phyloP scores from a whole-genome alignment of 2,329 filamentous ascomycete genomes.

The Hymenoscyphus occultus region DNA sequence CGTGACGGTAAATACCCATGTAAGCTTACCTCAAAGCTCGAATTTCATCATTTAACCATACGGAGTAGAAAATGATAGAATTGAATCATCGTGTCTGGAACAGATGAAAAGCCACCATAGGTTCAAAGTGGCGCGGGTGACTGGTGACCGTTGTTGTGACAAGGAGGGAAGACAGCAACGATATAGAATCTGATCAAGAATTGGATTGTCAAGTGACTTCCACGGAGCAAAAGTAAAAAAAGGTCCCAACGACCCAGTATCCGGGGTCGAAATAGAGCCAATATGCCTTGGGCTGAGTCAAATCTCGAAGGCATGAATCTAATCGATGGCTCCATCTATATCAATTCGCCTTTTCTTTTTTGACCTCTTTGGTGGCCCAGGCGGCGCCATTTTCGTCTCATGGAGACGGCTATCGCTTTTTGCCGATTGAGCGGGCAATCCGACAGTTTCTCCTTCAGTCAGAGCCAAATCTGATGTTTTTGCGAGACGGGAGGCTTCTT shows the following conservation, averaged over 20 bases:
- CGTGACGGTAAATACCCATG: not conserved
- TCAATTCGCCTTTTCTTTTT: constrained; percentile 3
- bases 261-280: not conserved
- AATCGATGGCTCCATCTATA: not conserved
- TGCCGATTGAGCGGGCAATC: not conserved
- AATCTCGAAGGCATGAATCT: not conserved
- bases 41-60: not conserved
- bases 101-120: not conserved
- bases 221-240: not conserved
- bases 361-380: not conserved
- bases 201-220: not conserved
- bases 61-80: not conserved
- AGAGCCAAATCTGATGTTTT: constrained; percentile 68
- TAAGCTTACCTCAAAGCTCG: not conserved
- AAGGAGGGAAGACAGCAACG: not conserved
- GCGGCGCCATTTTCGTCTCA: not conserved
- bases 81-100: not conserved
- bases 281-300: not conserved
- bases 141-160: not conserved
- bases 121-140: not conserved
- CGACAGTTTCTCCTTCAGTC: constrained; percentile 46
- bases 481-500: constrained; percentile 66
- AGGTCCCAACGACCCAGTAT: not conserved
- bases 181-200: not conserved
- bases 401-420: not conserved